These are phyloP conservation scores for Salix caprea DNA, from an alignment of 345 rosid species.

Conservation along the genomic window DNA sequence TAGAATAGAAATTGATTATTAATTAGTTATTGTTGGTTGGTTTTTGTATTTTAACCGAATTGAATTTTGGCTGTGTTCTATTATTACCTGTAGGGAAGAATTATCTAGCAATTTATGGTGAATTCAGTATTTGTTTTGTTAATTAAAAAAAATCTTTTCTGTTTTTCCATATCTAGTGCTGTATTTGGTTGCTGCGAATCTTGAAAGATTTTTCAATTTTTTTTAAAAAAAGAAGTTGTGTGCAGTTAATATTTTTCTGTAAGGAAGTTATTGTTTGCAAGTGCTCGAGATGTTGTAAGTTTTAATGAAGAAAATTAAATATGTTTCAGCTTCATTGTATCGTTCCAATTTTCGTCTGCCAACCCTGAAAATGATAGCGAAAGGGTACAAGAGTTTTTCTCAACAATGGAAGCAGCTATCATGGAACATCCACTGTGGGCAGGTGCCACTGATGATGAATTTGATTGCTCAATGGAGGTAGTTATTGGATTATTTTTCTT, in stretches of 20 bases:
- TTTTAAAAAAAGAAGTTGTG: neutral
- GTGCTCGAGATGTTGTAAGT: neutral
- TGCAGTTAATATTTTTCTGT: neutral
- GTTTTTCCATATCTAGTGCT: no score
- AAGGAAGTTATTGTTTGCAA: neutral
- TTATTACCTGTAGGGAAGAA: no score
- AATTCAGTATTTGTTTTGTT: no score
- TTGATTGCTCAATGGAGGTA: conserved; percentile 51
- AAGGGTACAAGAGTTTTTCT: conserved; percentile 47
- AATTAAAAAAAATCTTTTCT: no score
- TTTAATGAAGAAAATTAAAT: neutral
- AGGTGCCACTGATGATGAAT: conserved; percentile 37
- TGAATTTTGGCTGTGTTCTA: neutral
- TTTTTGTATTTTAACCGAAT: neutral
- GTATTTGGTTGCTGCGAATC: no score
- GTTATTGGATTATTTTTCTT: neutral
- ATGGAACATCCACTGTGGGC: conserved; percentile 51
- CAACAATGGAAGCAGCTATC: conserved; percentile 46
- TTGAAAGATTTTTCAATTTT: neutral
- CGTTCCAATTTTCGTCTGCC: conserved; percentile 41
- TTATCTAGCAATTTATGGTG: no score
- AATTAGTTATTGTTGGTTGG: neutral
- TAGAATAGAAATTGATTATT: neutral
- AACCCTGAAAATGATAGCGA: conserved; percentile 53
- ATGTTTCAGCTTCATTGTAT: conserved; percentile 51